Conservation (phyloP, 257 asterid species). For the Verbena officinalis region DNA sequence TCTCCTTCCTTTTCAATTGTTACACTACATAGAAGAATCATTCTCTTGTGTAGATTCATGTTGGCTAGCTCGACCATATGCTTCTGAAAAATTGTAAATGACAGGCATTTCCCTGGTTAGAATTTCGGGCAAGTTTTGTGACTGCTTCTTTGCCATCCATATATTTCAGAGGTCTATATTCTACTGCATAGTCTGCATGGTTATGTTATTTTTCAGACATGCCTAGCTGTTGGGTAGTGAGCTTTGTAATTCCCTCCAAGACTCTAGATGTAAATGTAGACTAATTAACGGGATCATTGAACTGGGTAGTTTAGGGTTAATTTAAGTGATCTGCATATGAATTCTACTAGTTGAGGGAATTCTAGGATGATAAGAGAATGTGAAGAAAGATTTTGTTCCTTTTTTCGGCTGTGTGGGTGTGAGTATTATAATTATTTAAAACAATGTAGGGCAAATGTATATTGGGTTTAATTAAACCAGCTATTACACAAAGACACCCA, state of each 20-base stretch:
- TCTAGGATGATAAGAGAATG: conserved; percentile 7
- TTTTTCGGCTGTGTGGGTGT: conserved; percentile 11
- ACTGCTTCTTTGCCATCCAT: conserved; percentile 5
- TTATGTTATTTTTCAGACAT: conserved; percentile 10
- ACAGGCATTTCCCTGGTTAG: conserved; percentile 9
- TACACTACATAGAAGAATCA: conserved; percentile 1
- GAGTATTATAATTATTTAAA: neutral
- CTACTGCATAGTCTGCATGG: conserved; percentile 13
- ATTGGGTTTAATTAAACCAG: neutral
- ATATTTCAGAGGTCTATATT: conserved; percentile 23
- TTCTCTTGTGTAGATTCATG: conserved; percentile 7
- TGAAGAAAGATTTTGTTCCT: no score
- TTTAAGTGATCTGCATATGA: neutral
- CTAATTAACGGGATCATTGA: neutral
- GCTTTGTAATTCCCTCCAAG: conserved; percentile 15
- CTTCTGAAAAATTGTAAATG: neutral
- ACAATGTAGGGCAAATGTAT: conserved; percentile 4
- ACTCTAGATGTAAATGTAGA: conserved; percentile 24
- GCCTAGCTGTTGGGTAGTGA: conserved; percentile 13
- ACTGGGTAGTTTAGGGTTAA: conserved; percentile 9
- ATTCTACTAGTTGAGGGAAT: conserved; percentile 11
- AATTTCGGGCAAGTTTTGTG: neutral
- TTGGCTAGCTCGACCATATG: conserved; percentile 3
- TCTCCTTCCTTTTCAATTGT: conserved; percentile 18
- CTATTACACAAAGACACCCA: neutral